A percentile compares a stretch with the other conserved stretches of the same genome.
These are phyloP conservation scores for Pseudogymnoascus verrucosus DNA, from an alignment of 2,329 filamentous ascomycete genomes.

Conservation along the genomic window DNA sequence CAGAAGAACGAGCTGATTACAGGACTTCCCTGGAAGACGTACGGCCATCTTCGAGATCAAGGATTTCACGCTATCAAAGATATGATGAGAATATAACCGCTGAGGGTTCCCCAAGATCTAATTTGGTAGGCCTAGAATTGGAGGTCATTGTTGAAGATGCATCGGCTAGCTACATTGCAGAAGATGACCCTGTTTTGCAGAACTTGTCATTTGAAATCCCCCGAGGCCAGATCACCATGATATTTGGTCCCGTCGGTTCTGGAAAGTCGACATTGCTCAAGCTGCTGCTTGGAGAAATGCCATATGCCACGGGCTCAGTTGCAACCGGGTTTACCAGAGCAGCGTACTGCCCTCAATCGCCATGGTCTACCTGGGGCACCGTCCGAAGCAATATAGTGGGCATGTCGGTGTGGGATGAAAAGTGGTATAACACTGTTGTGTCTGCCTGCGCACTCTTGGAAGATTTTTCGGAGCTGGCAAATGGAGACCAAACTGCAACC, in stretches of 20 bases:
- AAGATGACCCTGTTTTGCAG: neutral
- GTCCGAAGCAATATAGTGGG: constrained; percentile 14
- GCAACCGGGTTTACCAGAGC: constrained; percentile 36
- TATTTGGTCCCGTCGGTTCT: constrained; percentile 37
- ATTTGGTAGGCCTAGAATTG: neutral
- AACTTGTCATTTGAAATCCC: neutral
- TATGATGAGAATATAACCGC: neutral
- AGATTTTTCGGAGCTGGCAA: constrained; percentile 19
- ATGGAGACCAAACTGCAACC: constrained; percentile 22
- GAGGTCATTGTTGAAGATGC: neutral
- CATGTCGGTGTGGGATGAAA: constrained; percentile 9
- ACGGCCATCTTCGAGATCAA: constrained; percentile 1
- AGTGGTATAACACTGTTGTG: constrained; percentile 16
- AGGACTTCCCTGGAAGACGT: neutral
- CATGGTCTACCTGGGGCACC: constrained; percentile 16
- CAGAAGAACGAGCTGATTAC: neutral
- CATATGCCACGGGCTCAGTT: neutral
- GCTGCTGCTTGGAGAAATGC: constrained; percentile 34
- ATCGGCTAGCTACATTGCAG: neutral
- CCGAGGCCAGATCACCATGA: constrained; percentile 10
- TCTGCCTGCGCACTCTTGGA: constrained; percentile 15
- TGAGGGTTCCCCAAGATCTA: neutral
- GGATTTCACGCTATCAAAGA: neutral
- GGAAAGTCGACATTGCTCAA: constrained; percentile 45
- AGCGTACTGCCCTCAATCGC: constrained; percentile 19